Percentiles rank a stretch among this genome's conserved stretches.
phyloP scores from a whole-genome alignment of 345 rosid genomes.

The Theobroma cacao region DNA sequence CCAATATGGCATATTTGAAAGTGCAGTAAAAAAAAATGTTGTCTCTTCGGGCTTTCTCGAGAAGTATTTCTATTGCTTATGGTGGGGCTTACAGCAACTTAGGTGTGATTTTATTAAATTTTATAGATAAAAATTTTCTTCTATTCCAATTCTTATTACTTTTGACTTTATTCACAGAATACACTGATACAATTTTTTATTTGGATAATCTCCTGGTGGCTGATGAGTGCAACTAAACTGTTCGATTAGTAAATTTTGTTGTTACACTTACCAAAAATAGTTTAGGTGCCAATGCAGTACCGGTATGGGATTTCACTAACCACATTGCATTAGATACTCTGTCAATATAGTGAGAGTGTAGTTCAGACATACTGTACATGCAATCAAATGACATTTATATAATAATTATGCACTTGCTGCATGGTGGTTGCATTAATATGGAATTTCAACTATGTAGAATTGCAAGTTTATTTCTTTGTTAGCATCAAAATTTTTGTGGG shows the following conservation, averaged over 20 bases:
- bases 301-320: background rate
- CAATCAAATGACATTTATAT: background rate
- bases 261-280: background rate
- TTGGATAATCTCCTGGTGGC: background rate
- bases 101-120: constrained; percentile 41
- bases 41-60: constrained; percentile 49
- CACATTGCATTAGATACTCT: background rate
- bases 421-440: background rate
- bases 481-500: background rate
- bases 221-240: background rate
- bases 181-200: background rate
- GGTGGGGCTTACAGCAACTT: constrained; percentile 92
- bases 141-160: background rate
- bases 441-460: background rate
- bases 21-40: constrained; percentile 51
- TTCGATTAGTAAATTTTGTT: background rate
- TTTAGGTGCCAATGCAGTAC: background rate
- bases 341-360: background rate
- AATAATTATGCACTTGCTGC: background rate
- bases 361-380: background rate
- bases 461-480: background rate
- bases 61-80: constrained; percentile 78
- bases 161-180: background rate
- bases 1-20: constrained; percentile 60
- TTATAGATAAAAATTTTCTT: background rate